Evolutionary conservation across 768 basidiomycete species (phyloP), one percentile per base, ranked within the genome.

Genomic region (Tulasnella sp.): DNA sequence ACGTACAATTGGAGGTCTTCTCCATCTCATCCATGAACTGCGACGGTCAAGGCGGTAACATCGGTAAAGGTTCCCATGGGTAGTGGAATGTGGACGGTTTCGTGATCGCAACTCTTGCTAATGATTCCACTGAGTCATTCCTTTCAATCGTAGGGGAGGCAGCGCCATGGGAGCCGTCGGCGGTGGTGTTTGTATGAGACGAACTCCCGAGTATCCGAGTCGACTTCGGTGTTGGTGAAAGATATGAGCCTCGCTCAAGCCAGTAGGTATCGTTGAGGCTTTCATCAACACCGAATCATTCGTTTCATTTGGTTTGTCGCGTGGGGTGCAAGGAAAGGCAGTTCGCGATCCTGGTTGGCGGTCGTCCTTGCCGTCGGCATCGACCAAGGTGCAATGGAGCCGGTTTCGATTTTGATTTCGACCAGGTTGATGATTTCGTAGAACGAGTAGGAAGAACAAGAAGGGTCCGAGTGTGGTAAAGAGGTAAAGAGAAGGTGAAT

Each of bases 11-110:
- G 85, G 98, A 96, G 84, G 92, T 92, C 89, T 90, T 93, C 88
- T 97, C 93, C 93, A 99, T 96, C 87, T 98, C 96, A 89, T 95
- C 94, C 92, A 98, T 95, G 82, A 98, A 96, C 86, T 97, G 95
- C 76, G n/a, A n/a, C n/a, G n/a, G n/a, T n/a, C n/a, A 81, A 77
- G 24, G 52, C 24, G 52, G 52, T 52, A 72, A 31, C 2, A 31
- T 56, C 21, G 77, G 76, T 34, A 78, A 38, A 34, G 76, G 79
- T 27, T 78, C 68, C 80, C 77, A 78, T 73, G 77, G 77, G 40
- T 78, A 73, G 36, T 78, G 73, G n/a, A 76, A 76, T 24, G 42
- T 24, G 14, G 75, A 31, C 18, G 71, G 34, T 18, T 36, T 76
- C 75, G 75, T 52, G 38, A 52, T 52, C 10, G 52, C 52, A 12